phyloP scores from a whole-genome alignment of 2,329 filamentous ascomycete genomes.

The Trichoderma sp. region DNA sequence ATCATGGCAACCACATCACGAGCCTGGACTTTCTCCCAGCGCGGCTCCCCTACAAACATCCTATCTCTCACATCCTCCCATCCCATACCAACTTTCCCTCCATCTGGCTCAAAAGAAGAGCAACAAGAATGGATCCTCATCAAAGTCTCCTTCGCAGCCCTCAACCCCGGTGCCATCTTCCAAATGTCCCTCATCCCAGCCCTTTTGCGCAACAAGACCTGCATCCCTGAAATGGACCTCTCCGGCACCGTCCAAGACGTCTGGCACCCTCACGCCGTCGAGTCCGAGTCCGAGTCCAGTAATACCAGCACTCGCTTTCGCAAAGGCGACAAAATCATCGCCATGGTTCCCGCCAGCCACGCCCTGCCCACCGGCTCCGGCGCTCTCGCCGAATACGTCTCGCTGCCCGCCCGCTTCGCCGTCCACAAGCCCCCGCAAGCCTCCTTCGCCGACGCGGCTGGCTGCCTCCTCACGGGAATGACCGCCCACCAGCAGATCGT shows the following conservation, averaged over 20 bases:
- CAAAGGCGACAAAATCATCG: slow-evolving; percentile 44
- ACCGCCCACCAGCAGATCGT: slow-evolving; percentile 47
- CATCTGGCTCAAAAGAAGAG: slow-evolving; percentile 35
- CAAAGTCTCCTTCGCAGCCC: slow-evolving; percentile 48
- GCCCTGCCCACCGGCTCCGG: slow-evolving; percentile 44
- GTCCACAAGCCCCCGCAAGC: slow-evolving; percentile 40
- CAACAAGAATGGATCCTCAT: slow-evolving; percentile 47
- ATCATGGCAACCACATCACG: slow-evolving; percentile 29
- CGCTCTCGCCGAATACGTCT: slow-evolving; percentile 47
- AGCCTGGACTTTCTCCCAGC: slow-evolving; percentile 39
- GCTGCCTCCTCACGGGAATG: slow-evolving; percentile 45
- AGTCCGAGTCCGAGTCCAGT: background rate
- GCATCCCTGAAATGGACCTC: slow-evolving; percentile 50
- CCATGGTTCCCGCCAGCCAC: slow-evolving; percentile 44
- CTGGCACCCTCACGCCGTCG: slow-evolving; percentile 35
- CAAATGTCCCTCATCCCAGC: slow-evolving; percentile 48
- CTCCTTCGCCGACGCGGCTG: slow-evolving; percentile 42
- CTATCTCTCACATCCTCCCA: slow-evolving; percentile 34
- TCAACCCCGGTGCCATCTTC: slow-evolving; percentile 51
- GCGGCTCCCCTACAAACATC: slow-evolving; percentile 37
- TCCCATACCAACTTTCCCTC: slow-evolving; percentile 35
- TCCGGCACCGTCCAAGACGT: slow-evolving; percentile 46
- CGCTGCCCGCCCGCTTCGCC: slow-evolving; percentile 42
- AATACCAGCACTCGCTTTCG: slow-evolving; percentile 33
- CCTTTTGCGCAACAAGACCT: slow-evolving; percentile 43